These are phyloP conservation scores for Trichosporon coremiiforme DNA, from an alignment of 1,284 basidiomycete species.

Conservation along the genomic window DNA sequence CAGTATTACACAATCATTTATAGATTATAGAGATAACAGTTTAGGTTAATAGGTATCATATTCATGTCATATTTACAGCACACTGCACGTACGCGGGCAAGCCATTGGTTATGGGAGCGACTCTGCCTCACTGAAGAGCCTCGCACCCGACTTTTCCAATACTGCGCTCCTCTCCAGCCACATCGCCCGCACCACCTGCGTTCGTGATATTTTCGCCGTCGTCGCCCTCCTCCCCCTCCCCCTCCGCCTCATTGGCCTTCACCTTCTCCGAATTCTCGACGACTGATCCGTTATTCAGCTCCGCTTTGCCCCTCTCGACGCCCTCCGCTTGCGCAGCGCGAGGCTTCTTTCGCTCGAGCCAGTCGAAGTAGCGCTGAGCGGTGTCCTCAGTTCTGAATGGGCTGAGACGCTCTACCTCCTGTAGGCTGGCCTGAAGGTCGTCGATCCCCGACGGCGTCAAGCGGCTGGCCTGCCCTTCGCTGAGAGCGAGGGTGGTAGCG, in stretches of 20 bases:
- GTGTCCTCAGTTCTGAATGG: neutral
- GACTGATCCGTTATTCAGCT: too few relatives aligned
- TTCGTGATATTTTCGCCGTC: too few relatives aligned
- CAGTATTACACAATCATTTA: neutral
- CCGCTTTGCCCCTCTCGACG: too few relatives aligned
- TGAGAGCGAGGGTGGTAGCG: neutral
- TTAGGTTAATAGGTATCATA: neutral
- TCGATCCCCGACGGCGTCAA: neutral
- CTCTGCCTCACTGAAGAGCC: neutral
- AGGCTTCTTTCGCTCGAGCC: neutral
- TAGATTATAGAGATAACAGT: neutral
- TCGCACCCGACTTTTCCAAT: too few relatives aligned
- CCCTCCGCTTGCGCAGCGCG: too few relatives aligned
- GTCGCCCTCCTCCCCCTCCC: too few relatives aligned
- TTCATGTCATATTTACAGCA: neutral
- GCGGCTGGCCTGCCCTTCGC: neutral
- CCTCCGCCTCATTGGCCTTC: too few relatives aligned
- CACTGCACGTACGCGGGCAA: neutral
- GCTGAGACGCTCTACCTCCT: neutral
- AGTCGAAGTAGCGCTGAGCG: neutral
- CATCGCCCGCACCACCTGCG: too few relatives aligned
- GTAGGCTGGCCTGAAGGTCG: neutral
- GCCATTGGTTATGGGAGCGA: neutral
- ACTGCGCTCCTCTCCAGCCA: too few relatives aligned
- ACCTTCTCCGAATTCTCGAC: too few relatives aligned